Base-by-base conservation (phyloP, 139 green algal species). In the Chloropicon primus region DNA sequence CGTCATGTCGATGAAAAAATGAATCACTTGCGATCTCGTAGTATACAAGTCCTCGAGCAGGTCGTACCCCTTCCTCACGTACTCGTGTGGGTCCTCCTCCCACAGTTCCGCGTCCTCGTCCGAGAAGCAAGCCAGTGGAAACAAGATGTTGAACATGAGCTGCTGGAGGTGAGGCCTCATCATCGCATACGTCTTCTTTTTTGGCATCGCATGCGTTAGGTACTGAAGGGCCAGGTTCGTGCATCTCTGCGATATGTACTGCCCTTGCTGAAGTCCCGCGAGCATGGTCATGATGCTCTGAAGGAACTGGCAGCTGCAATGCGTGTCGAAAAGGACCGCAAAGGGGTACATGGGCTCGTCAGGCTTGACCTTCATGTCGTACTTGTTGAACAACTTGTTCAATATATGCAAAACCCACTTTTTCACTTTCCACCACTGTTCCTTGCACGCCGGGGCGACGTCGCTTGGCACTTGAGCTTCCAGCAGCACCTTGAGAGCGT, bases 1-100 rank as follows among this genome's bases (percentile, higher is more conserved):
- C 77, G 87, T 92, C 54, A 96, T 77, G 79, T 96, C 91, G 54
- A 88, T 80, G 26, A 96, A 74, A 72, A 98, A 94, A 82, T 95
- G 96, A 72, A 94, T 87, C 24, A 92, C 95, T 0, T 93, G 90
- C 2, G 90, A 95, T 76, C 96, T 93, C 25, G 90, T 82, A 53
- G 83, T 90, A 85, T 96, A 96, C 83, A 98, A 95, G 80, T 99
- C 95, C 83, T 99, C 94, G 73, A 99, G 88, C 79, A 99, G 92
- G 88, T 99, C 95, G 81, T 96, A 95, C 78, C 91, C 91, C 85
- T 97, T 98, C 71, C 94, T 80, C 2, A 99, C 91, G 84, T 97
- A 98, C 85, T 99, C 95, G 54, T 97, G 88, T 2, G 95, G 95
- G 89, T 99, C 93, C 5, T 98, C 91, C 29, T 81, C 72, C 93